Evolutionary conservation across 352 stramenopile genomes (phyloP).

Genomic region (Pythium pyrilobum): DNA sequence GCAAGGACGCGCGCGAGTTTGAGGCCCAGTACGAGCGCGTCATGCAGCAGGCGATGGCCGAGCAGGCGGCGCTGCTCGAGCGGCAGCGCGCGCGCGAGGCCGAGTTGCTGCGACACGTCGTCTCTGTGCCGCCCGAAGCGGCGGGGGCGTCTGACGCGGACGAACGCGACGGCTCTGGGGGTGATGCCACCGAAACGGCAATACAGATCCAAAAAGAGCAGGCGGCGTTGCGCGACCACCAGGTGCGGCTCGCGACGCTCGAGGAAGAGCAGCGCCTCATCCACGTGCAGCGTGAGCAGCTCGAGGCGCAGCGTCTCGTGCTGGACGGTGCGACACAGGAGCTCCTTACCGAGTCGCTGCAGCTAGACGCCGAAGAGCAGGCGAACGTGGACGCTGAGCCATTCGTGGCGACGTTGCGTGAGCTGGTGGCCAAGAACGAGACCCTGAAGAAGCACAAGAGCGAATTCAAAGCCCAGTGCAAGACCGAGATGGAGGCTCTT

Average conservation of each 20-base stretch:
- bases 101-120: constrained; percentile 44
- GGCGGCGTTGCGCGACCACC: constrained; percentile 27
- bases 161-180: no score
- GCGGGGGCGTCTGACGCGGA: neutral
- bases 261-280: constrained; percentile 43
- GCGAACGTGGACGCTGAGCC: constrained; percentile 22
- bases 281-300: constrained; percentile 25
- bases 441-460: constrained; percentile 45
- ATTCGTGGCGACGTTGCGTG: constrained; percentile 23
- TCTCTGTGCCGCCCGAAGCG: constrained; percentile 27
- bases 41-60: constrained; percentile 39
- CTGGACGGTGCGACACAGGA: constrained; percentile 26
- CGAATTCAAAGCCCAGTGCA: constrained; percentile 39
- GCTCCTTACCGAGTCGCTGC: constrained; percentile 34
- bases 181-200: neutral
- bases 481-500: constrained; percentile 32
- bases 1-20: constrained; percentile 35
- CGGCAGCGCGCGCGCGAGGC: constrained; percentile 42
- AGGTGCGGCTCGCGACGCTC: constrained; percentile 30
- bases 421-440: constrained; percentile 47
- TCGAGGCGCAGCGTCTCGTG: constrained; percentile 16
- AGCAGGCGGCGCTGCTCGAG: constrained; percentile 37
- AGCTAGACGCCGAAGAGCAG: constrained; percentile 31
- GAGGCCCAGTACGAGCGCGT: constrained; percentile 56
- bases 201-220: constrained; percentile 14